Percentiles rank a stretch among this genome's conserved stretches.
Evolutionary conservation across 495 filamentous ascomycete species (phyloP).

Genomic region (Aspergillus homomorphus): DNA sequence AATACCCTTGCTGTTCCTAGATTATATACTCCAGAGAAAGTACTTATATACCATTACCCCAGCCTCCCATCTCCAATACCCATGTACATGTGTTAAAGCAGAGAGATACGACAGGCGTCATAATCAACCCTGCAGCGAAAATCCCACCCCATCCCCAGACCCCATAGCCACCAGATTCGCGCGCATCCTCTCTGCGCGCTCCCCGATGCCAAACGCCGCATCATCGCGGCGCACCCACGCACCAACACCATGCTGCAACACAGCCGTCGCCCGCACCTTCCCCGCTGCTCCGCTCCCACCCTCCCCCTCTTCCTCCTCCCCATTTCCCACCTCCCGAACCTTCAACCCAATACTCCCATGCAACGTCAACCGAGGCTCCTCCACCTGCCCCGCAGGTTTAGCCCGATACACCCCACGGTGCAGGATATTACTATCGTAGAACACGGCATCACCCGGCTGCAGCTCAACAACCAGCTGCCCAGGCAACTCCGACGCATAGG

Average conservation of each 20-base stretch:
- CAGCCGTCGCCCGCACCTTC: constrained; percentile 64
- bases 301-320: constrained; percentile 22
- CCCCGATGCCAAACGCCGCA: constrained; percentile 52
- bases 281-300: too few species aligned
- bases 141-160: constrained; percentile 57
- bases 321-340: constrained; percentile 32
- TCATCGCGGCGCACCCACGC: constrained; percentile 61
- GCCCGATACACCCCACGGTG: constrained; percentile 71
- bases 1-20: too few species aligned
- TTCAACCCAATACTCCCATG: constrained; percentile 76
- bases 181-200: constrained; percentile 49
- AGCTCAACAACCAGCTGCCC: constrained; percentile 61
- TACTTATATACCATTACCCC: too few species aligned
- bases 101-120: too few species aligned
- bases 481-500: constrained; percentile 55
- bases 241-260: constrained; percentile 82
- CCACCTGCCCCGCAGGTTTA: constrained; percentile 32
- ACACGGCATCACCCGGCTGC: constrained; percentile 70
- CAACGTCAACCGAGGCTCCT: constrained; percentile 67
- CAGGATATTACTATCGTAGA: constrained; percentile 86
- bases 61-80: too few species aligned
- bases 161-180: constrained; percentile 59
- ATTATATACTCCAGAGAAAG: too few species aligned
- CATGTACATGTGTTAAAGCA: too few species aligned
- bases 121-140: constrained; percentile 43